Conservation (phyloP, 2,329 filamentous ascomycete genomes). For the Colletotrichum godetiae region DNA sequence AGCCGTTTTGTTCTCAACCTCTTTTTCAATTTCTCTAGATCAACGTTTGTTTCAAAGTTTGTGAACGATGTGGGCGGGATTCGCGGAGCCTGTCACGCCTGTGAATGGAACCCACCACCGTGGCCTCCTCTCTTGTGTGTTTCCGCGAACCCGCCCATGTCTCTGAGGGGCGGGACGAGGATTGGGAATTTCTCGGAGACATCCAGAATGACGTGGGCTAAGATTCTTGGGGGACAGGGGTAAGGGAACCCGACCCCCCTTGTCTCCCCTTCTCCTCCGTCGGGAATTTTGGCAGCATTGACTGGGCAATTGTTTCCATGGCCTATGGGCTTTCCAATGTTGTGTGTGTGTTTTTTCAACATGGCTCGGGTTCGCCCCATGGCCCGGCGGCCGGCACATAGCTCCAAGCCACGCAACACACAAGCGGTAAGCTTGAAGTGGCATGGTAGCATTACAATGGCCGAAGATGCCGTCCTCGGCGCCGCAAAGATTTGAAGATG, state of each 20-base stretch:
- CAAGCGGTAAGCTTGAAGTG: neutral
- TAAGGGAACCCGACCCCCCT: neutral
- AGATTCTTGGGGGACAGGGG: conserved; percentile 9
- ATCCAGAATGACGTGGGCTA: conserved; percentile 29
- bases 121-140: neutral
- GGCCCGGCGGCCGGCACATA: neutral
- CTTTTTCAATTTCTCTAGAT: neutral
- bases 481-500: neutral
- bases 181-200: neutral
- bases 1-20: neutral
- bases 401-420: neutral
- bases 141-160: neutral
- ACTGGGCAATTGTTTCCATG: neutral
- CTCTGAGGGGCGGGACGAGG: neutral
- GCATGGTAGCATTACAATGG: neutral
- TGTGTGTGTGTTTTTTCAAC: neutral
- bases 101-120: neutral
- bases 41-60: neutral
- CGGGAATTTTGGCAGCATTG: neutral
- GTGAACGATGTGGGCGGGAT: neutral
- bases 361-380: conserved; percentile 23
- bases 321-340: neutral
- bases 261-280: neutral
- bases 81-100: neutral
- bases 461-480: neutral